A percentile compares a stretch with the other conserved stretches of the same genome.
Evolutionary conservation across 805 yeast genomes (phyloP).

Genomic region (Huiozyma sinensis): DNA sequence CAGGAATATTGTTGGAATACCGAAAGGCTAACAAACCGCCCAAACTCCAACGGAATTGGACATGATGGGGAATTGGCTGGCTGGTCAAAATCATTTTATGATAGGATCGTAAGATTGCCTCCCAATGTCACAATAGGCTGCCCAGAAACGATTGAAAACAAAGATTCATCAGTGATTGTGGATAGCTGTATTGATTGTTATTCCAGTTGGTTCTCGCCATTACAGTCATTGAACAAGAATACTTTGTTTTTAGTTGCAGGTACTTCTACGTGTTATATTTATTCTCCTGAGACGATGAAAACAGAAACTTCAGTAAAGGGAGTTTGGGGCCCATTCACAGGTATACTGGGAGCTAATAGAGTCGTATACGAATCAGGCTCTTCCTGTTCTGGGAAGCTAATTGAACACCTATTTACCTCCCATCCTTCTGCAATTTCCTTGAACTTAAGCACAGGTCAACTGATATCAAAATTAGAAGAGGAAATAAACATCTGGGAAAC

Average conservation of each 20-base stretch:
- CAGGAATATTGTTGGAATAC: conserved; percentile 10
- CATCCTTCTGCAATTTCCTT: conserved; percentile 26
- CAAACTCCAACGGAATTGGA: conserved; percentile 27
- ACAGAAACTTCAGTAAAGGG: conserved; percentile 27
- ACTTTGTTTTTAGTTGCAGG: conserved; percentile 47
- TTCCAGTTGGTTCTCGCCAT: conserved; percentile 40
- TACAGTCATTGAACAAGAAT: conserved; percentile 14
- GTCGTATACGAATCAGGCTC: conserved; percentile 45
- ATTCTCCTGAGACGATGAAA: background rate
- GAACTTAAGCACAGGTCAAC: background rate
- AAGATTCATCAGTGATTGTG: conserved; percentile 16
- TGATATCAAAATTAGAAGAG: conserved; percentile 19
- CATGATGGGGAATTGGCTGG: conserved; percentile 52
- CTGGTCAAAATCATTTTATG: conserved; percentile 31
- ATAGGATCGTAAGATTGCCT: conserved; percentile 10
- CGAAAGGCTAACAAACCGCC: conserved; percentile 1
- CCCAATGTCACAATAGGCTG: conserved; percentile 19
- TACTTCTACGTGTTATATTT: conserved; percentile 47
- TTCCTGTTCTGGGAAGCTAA: conserved; percentile 46
- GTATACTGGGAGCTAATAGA: conserved; percentile 20
- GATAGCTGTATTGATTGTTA: conserved; percentile 54
- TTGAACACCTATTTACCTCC: conserved; percentile 37
- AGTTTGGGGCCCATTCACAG: conserved; percentile 51
- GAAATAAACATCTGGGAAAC: conserved; percentile 10
- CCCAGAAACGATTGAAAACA: background rate